Conservation (phyloP, 352 stramenopile genomes). For the Elongisporangium undulatum region DNA sequence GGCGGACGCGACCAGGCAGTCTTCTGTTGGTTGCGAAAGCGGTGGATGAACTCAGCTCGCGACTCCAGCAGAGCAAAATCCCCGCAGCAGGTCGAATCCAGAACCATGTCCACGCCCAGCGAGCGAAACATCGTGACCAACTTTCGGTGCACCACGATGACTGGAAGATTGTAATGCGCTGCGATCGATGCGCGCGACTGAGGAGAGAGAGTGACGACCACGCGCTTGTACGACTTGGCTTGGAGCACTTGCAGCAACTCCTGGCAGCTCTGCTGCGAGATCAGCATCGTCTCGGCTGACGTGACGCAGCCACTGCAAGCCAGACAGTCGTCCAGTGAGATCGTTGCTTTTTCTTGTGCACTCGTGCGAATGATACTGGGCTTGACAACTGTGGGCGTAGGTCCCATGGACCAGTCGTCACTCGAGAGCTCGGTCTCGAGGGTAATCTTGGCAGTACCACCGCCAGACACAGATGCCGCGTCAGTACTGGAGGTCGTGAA, state of each 20-base stretch:
- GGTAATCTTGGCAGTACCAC: conserved; percentile 49
- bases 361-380: conserved; percentile 80
- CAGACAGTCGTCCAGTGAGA: conserved; percentile 96
- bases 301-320: conserved; percentile 97
- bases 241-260: conserved; percentile 76
- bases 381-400: conserved; percentile 15
- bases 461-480: background rate
- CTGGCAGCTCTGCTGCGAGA: conserved; percentile 93
- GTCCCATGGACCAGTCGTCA: conserved; percentile 44
- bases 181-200: conserved; percentile 87
- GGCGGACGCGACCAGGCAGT: conserved; percentile 56
- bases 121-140: conserved; percentile 72
- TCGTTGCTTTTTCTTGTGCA: conserved; percentile 83
- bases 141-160: conserved; percentile 63
- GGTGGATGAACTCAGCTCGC: conserved; percentile 86
- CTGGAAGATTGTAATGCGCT: conserved; percentile 66
- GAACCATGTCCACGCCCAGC: conserved; percentile 87
- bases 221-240: conserved; percentile 33
- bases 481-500: conserved; percentile 59
- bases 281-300: conserved; percentile 97
- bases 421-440: conserved; percentile 68
- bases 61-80: conserved; percentile 94
- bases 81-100: conserved; percentile 89
- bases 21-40: conserved; percentile 77
- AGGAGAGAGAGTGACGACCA: conserved; percentile 88